phyloP scores from a whole-genome alignment of 345 rosid species.

The Bruguiera sexangula region DNA sequence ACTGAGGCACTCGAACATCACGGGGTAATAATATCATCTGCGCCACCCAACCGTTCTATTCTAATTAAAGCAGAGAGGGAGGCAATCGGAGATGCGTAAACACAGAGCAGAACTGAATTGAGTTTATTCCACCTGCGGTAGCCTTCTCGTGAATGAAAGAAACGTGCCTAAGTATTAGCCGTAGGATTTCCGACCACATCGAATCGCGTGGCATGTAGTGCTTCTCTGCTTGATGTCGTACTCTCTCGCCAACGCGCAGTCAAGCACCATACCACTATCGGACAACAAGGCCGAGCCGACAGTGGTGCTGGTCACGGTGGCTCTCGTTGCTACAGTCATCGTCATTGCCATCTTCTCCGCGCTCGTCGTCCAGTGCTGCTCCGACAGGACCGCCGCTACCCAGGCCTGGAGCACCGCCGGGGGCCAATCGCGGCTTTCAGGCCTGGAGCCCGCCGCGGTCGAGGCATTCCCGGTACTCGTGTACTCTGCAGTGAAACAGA shows the following conservation, averaged over 20 bases:
- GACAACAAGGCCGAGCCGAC: background rate
- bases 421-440: slow-evolving; percentile 20
- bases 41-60: no score
- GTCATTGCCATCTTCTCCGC: background rate
- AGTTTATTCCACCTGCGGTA: no score
- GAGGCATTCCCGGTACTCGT: slow-evolving; percentile 54
- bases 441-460: slow-evolving; percentile 47
- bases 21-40: no score
- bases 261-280: background rate
- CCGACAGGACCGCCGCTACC: background rate
- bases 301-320: background rate
- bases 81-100: no score
- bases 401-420: no score
- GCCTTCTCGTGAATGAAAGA: background rate
- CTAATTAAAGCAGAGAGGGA: no score
- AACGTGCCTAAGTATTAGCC: background rate
- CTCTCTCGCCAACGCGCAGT: slow-evolving; percentile 8
- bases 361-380: background rate
- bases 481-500: slow-evolving; percentile 52
- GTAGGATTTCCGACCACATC: background rate
- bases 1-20: no score
- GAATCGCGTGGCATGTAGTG: background rate
- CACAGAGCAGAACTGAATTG: no score
- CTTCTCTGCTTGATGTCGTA: background rate
- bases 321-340: background rate